Base-by-base conservation (phyloP, 805 yeast species). In the Suhomyces faveliae region DNA sequence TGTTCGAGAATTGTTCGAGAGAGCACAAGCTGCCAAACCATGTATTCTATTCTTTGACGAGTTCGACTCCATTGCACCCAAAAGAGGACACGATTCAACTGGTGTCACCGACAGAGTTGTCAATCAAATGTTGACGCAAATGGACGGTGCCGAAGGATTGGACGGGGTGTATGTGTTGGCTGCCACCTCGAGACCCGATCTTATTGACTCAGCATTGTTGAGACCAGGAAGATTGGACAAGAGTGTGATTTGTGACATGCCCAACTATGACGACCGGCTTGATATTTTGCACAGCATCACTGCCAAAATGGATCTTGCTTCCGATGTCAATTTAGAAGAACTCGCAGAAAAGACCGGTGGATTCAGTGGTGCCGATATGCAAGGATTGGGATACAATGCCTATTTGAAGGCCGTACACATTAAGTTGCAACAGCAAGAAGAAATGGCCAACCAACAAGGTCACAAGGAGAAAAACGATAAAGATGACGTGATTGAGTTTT, bases 71-170 rank as follows among this genome's bases (percentile, higher is more conserved):
- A 89, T 94, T 60, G 97, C 98, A 0, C 98, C 98, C 0, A 91
- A 91, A 63, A 84, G 98, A 76, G 98, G 98, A 2, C 97, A 91
- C 60, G 99, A 92, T 63, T 88, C 96, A 1, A 91, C 98, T 0
- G 98, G 98, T 48, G 98, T 94, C 3, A 94, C 98, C 2, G 99
- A 94, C 64, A 78, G 99, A 57, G 97, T 94, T 35, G 99, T 94
- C 21, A 94, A 94, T 67, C 99, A 94, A 63, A 80, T 94, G 81
- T 78, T 94, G 58, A 94, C 99, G 0, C 97, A 94, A 63, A 91
- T 94, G 96, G 99, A 94, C 66, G 99, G 99, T 70, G 98, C 98
- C 0, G 59, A 94, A 65, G 97, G 98, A 0, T 73, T 91, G 23
- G 97, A 91, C 58, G 97, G 98, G 3, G 98, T 94, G 2, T 92